Evolutionary conservation across 2,329 filamentous ascomycete genomes (phyloP), one percentile per base, ranked within the genome.

Genomic region (Colletotrichum falcatum): DNA sequence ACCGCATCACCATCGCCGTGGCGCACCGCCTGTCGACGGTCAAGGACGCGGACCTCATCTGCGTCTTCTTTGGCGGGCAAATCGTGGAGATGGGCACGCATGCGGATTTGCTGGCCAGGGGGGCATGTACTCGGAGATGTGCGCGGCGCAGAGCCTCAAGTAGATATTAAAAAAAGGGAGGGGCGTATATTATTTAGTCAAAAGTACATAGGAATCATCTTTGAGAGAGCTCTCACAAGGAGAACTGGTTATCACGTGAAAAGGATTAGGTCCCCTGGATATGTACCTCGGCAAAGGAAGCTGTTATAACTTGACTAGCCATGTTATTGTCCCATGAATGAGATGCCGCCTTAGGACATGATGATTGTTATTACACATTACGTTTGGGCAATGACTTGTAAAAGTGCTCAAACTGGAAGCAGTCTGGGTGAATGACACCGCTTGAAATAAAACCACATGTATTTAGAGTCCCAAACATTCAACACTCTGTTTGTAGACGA

Each of bases 1-100:
- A 69, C 67, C 78, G 78, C 58, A 85, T 89, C 0, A 91, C 89
- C 0, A 82, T 92, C 16, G 89, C 89, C 8, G 89, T 92, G 2
- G 90, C 91, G 1, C 90, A 92, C 77, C 83, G 90, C 9, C 74
- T 84, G 11, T 82, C 88, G 44, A 84, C 82, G 0, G 83, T 87
- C 1, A 89, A 88, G 73, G 84, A 90, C 67, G 87, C 87, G 0
- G 86, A 90, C 75, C 78, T 83, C 2, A 91, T 91, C 7, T 51
- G 23, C 2, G 48, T 51, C 14, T 51, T 51, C 23, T 51, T 18
- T 18, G 48, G 26, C 16, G 48, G 48, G 11, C 23, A 16, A 5
- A 51, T 51, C 23, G 48, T 51, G 0, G 48, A 51, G 23, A 28
- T 28, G 23, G 48, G 48, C 6, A 51, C 26, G 26, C 23, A 51